Base-by-base conservation (phyloP, 164 flowering plant species). In the Stephania yunnanensis region DNA sequence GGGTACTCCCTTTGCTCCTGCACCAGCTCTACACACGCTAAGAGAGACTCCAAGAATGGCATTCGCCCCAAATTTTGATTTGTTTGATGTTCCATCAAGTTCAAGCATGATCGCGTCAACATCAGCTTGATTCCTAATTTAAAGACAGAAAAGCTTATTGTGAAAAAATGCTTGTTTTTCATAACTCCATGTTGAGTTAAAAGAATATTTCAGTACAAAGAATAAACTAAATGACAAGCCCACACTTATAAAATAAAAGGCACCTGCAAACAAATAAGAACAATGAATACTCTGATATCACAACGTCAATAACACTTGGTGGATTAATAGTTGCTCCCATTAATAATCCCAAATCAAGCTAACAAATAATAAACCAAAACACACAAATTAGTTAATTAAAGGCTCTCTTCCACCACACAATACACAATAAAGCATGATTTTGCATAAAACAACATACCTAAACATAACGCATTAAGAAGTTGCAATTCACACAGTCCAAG, bases 21-120 rank as follows among this genome's bases (percentile, higher is more conserved):
- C 98, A 76, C 99, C 99, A 52, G 99, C 99, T 83, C 97, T 87
- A 77, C 99, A 95, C 11, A 91, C 88, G 70, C 97, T 91, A 22
- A 93, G 84, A 22, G 99, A 95, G 50, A 93, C 95, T 79, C 97
- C 99, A 55, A 95, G 83, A 73, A 91, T 92, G 6, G 99, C 95
- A 87, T 95, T 95, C 5, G 98, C 99, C 74, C 99, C 99, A 1
- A 95, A 71, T 77, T 88, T 91, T 46, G 97, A 90, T 83, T 93
- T 93, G 77, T 95, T 93, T 74, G 89, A 92, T 73, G 99, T 95
- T 70, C 98, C 99, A 80, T 95, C 99, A 76, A 95, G 76, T 76
- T 95, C 99, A 73, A 93, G 82, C 95, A 95, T 93, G 71, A 93
- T 71, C 11, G 88, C 90, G 82, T 95, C 99, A 46, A 95, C 89